These are phyloP conservation scores for Solanum corneliomulleri DNA, from an alignment of 257 asterid species.

Conservation along the genomic window DNA sequence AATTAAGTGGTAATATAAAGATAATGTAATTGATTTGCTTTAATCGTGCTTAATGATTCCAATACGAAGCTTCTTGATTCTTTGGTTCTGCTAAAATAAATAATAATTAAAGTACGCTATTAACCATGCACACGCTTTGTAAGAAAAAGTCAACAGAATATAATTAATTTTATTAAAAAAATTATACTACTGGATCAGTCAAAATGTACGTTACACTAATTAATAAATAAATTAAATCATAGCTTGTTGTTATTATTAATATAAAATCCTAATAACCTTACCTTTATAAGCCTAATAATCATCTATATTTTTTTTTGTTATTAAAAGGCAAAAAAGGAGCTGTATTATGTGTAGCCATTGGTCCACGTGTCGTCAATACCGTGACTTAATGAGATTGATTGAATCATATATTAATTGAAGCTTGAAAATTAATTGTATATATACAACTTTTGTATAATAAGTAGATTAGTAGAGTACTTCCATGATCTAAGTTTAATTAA, in stretches of 20 bases:
- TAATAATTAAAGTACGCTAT: neutral
- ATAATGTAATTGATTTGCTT: neutral
- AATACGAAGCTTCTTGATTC: constrained; percentile 4
- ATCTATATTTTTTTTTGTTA: neutral
- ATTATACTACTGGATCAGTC: neutral
- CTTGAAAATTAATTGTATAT: neutral
- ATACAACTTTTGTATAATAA: neutral
- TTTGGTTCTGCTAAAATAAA: constrained; percentile 15
- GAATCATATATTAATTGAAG: neutral
- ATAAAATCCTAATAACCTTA: neutral
- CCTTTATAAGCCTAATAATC: neutral
- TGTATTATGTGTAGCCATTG: neutral
- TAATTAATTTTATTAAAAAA: neutral
- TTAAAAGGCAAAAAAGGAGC: neutral
- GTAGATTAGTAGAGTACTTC: neutral
- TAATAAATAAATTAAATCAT: neutral
- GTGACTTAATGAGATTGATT: neutral
- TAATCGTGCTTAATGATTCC: constrained; percentile 6
- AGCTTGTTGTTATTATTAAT: neutral
- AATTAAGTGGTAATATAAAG: neutral
- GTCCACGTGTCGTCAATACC: neutral
- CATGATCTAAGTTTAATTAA: neutral
- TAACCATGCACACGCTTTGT: constrained; percentile 13
- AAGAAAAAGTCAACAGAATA: constrained; percentile 23
- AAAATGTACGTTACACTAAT: neutral